Conservation (phyloP, 2,329 filamentous ascomycete genomes). For the Coleophoma eucalyptorum region DNA sequence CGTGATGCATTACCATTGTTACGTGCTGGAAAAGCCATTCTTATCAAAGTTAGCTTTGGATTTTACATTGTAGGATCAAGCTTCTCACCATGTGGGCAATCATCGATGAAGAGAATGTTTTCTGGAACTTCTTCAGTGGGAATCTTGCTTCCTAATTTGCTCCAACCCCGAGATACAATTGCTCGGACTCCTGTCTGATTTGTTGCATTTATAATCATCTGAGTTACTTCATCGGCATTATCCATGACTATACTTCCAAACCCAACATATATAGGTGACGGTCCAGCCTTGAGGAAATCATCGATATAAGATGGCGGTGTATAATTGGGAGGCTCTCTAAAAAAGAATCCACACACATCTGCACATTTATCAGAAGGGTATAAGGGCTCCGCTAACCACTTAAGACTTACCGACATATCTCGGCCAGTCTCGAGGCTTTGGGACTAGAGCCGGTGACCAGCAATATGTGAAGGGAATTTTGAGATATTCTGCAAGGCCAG, state of each 20-base stretch:
- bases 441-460: slow-evolving; percentile 12
- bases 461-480: slow-evolving; percentile 12
- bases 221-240: slow-evolving; percentile 28
- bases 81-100: slow-evolving; percentile 8
- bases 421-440: slow-evolving; percentile 13
- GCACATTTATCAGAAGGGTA: background rate
- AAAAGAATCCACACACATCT: slow-evolving; percentile 71
- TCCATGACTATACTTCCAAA: slow-evolving; percentile 24
- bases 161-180: slow-evolving; percentile 33
- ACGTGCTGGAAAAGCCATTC: slow-evolving; percentile 33
- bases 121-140: background rate
- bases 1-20: slow-evolving; percentile 30
- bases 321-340: slow-evolving; percentile 56
- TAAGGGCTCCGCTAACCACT: background rate
- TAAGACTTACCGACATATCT: slow-evolving; percentile 6
- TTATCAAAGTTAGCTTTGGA: background rate
- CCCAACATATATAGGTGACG: slow-evolving; percentile 16
- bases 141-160: slow-evolving; percentile 22
- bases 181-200: slow-evolving; percentile 28
- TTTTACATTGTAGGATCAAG: background rate
- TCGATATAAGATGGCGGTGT: slow-evolving; percentile 20
- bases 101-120: slow-evolving; percentile 9
- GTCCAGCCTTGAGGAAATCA: slow-evolving; percentile 13
- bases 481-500: slow-evolving; percentile 13
- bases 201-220: slow-evolving; percentile 30